phyloP scores from a whole-genome alignment of 2,329 filamentous ascomycete species.

The Colletotrichum acutatum region DNA sequence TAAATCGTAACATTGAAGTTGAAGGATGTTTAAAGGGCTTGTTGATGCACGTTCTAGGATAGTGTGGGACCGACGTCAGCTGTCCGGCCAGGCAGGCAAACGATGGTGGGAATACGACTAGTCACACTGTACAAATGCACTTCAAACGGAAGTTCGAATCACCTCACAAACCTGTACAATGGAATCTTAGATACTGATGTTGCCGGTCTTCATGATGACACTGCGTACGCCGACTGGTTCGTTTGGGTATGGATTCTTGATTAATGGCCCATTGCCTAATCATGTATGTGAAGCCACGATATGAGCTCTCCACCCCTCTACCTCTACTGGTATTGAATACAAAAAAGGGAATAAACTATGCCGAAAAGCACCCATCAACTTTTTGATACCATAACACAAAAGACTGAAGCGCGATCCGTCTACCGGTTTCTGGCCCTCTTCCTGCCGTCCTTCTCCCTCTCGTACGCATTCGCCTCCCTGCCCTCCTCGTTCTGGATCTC shows the following conservation, averaged over 20 bases:
- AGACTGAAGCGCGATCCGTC: neutral
- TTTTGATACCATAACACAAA: constrained; percentile 14
- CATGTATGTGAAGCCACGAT: neutral
- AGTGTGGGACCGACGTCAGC: neutral
- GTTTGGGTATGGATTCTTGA: neutral
- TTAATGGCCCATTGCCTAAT: neutral
- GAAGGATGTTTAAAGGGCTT: neutral
- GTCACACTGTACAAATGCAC: neutral
- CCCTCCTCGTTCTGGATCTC: constrained; percentile 98
- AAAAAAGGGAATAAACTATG: constrained; percentile 24
- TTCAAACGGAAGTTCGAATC: neutral
- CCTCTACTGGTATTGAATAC: constrained; percentile 30
- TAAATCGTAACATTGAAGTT: neutral
- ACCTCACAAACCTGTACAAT: too few species aligned
- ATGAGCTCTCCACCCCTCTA: neutral
- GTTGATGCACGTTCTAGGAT: neutral
- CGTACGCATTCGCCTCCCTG: constrained; percentile 86
- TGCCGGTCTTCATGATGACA: neutral
- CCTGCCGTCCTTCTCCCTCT: constrained; percentile 82
- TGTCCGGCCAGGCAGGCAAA: neutral
- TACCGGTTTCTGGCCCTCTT: constrained; percentile 66
- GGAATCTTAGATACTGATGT: neutral
- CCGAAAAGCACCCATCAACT: constrained; percentile 15
- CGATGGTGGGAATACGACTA: neutral
- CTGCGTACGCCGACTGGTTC: neutral